Evolutionary conservation across 2,329 filamentous ascomycete genomes (phyloP).

Genomic region (Phyllosticta capitalensis): DNA sequence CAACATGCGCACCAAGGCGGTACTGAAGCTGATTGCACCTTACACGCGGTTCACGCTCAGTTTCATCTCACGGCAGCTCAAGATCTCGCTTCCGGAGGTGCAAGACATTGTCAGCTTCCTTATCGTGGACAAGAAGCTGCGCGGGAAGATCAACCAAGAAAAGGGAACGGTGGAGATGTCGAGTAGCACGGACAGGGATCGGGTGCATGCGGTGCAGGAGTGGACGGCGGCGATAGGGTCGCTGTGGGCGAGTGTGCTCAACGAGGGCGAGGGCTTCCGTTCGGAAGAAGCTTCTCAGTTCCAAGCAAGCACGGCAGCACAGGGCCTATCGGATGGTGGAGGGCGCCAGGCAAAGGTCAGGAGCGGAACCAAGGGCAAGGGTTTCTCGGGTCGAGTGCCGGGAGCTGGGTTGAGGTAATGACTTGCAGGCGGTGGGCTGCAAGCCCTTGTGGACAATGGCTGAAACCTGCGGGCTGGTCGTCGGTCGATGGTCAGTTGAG

Average conservation of each 20-base stretch:
- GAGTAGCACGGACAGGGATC: constrained; percentile 62
- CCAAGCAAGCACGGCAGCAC: constrained; percentile 15
- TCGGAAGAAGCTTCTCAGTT: constrained; percentile 34
- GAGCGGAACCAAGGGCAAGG: constrained; percentile 28
- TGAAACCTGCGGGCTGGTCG: constrained; percentile 10
- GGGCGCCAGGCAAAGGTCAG: constrained; percentile 22
- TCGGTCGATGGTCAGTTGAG: neutral
- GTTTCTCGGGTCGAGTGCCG: constrained; percentile 25
- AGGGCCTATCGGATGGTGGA: constrained; percentile 15
- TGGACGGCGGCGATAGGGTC: constrained; percentile 62
- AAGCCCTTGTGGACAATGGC: constrained; percentile 15
- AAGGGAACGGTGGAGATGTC: constrained; percentile 74
- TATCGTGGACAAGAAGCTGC: constrained; percentile 81
- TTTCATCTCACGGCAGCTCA: constrained; percentile 82
- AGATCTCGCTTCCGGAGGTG: constrained; percentile 76
- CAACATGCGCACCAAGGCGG: constrained; percentile 94
- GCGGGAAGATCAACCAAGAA: constrained; percentile 83
- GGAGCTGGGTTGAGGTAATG: constrained; percentile 30
- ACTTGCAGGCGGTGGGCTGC: constrained; percentile 26
- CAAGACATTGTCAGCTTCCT: constrained; percentile 93
- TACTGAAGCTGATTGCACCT: constrained; percentile 85
- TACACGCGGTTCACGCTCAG: constrained; percentile 84
- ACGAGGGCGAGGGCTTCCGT: constrained; percentile 65
- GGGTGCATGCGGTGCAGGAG: constrained; percentile 60
- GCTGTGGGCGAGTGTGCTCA: constrained; percentile 64